These are phyloP conservation scores for Takashimella koratensis DNA, from an alignment of 1,284 basidiomycete genomes.

Conservation along the genomic window DNA sequence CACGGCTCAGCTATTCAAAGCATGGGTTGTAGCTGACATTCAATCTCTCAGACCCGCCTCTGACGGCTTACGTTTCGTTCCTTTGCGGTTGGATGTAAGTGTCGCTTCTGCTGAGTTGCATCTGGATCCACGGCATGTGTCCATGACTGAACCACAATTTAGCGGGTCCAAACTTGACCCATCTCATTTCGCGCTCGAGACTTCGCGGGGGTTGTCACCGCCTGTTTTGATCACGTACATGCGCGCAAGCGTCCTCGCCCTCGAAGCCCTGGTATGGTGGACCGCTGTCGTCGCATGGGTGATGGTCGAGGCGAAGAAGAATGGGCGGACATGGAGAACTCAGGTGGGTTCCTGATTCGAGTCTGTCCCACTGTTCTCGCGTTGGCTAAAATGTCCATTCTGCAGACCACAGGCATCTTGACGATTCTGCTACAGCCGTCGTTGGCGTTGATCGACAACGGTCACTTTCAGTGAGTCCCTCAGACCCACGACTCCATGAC, in stretches of 20 bases:
- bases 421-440: constrained; percentile 77
- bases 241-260: constrained; percentile 67
- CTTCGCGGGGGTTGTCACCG: constrained; percentile 73
- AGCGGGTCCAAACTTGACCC: constrained; percentile 1
- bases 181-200: constrained; percentile 58
- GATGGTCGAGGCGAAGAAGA: constrained; percentile 13
- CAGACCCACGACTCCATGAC: not conserved
- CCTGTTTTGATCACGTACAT: constrained; percentile 68
- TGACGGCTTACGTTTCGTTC: constrained; percentile 12
- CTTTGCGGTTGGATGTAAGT: constrained; percentile 6
- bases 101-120: too few species aligned
- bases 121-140: too few species aligned
- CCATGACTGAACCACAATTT: too few species aligned
- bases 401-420: constrained; percentile 66
- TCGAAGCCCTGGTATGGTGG: constrained; percentile 71
- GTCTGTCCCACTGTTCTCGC: not conserved
- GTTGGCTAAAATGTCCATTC: constrained; percentile 1
- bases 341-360: constrained; percentile 65
- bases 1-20: not conserved
- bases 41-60: constrained; percentile 9
- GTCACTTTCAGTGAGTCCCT: constrained; percentile 79
- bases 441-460: constrained; percentile 60
- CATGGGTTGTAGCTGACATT: not conserved
- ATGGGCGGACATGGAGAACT: constrained; percentile 52
- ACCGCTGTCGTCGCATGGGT: constrained; percentile 59